Percentiles rank a stretch among this genome's conserved stretches.
phyloP scores from a whole-genome alignment of 2,329 filamentous ascomycete genomes.

The Sclerotinia borealis region DNA sequence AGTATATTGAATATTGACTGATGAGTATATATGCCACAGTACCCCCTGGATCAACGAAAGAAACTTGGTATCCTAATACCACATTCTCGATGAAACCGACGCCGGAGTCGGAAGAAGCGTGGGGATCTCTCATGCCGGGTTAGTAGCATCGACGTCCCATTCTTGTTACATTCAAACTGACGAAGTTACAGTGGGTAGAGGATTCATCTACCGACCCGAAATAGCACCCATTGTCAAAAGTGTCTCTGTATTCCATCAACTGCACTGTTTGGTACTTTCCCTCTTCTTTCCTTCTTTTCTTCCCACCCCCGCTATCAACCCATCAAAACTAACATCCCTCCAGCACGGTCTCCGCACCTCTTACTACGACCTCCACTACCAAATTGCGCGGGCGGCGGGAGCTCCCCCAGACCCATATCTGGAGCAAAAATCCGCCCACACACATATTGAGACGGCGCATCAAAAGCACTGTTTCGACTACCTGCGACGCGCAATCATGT shows the following conservation, averaged over 20 bases:
- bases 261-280: slow-evolving; percentile 16
- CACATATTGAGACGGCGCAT: slow-evolving; percentile 1
- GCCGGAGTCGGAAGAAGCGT: slow-evolving; percentile 8
- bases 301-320: neutral
- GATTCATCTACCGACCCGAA: slow-evolving; percentile 3
- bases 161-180: neutral
- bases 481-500: slow-evolving; percentile 17
- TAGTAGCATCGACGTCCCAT: neutral
- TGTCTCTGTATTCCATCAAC: slow-evolving; percentile 17
- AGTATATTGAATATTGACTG: neutral
- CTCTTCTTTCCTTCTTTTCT: no score
- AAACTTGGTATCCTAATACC: slow-evolving; percentile 11
- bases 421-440: neutral
- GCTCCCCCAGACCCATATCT: neutral
- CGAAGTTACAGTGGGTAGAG: neutral
- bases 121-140: slow-evolving; percentile 9
- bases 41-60: slow-evolving; percentile 1
- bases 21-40: neutral
- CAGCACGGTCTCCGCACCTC: slow-evolving; percentile 4
- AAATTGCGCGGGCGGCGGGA: neutral
- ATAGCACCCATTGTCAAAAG: neutral
- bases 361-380: neutral
- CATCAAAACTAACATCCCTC: neutral
- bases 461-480: slow-evolving; percentile 19
- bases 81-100: slow-evolving; percentile 9